Conservation (phyloP, 1,284 basidiomycete genomes). For the Cutaneotrichosporon sp. region DNA sequence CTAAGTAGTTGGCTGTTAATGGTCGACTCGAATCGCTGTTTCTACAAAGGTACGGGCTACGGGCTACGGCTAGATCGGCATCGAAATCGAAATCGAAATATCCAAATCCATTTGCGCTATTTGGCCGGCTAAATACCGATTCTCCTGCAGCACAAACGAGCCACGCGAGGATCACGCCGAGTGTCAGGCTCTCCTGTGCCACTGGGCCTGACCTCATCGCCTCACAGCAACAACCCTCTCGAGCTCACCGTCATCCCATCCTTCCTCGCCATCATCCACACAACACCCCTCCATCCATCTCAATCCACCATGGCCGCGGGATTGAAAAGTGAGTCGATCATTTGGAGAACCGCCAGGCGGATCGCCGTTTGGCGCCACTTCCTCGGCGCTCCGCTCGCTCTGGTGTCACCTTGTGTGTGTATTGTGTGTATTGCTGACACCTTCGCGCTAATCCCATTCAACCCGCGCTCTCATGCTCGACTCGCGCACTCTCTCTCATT, state of each 20-base stretch:
- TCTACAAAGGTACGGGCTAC: too few relatives aligned
- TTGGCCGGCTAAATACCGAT: too few relatives aligned
- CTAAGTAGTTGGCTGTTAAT: too few relatives aligned
- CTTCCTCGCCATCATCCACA: not conserved
- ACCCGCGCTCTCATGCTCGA: not conserved
- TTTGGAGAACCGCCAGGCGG: not conserved
- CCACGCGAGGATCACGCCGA: not conserved
- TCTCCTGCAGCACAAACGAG: too few relatives aligned
- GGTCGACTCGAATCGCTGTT: too few relatives aligned
- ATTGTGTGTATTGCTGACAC: not conserved
- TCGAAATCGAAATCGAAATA: too few relatives aligned
- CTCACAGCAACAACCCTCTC: not conserved
- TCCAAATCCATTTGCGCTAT: too few relatives aligned
- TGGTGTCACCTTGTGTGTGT: not conserved
- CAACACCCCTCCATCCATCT: not conserved
- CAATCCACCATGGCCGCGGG: conserved; percentile 40
- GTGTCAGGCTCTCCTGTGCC: not conserved
- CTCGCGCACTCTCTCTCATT: not conserved
- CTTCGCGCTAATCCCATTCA: not conserved
- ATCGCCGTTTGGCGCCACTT: not conserved
- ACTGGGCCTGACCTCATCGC: conserved; percentile 1
- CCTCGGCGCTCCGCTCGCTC: not conserved
- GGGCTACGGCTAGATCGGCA: too few relatives aligned
- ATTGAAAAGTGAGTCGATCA: conserved; percentile 40
- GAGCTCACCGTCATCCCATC: not conserved